Evolutionary conservation across 148 eudicot species (phyloP), one percentile per base, ranked within the genome.

Genomic region (Arctostaphylos glauca): DNA sequence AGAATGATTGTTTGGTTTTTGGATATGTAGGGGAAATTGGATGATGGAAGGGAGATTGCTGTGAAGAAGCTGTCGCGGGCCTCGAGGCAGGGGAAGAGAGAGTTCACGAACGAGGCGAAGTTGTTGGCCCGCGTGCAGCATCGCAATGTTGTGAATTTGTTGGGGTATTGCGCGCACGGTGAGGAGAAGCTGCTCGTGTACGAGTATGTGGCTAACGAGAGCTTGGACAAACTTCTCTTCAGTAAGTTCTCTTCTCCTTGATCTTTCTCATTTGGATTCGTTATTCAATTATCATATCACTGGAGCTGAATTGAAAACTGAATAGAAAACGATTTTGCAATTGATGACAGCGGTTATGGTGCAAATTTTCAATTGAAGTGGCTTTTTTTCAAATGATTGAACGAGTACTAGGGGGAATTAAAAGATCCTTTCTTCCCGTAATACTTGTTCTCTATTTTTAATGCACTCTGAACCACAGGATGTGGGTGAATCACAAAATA

Each of bases 41-140:
- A 77, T 13, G 98, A 96, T 89, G 99, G 99, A 66, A 94, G 95
- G 81, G 92, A 89, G 83, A 79, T 96, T 81, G 99, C 99, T 7
- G 98, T 96, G 78, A 96, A 96, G 91, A 93, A 82, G 92, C 83
- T 96, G 44, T 90, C 99, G 25, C 92, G 85, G 10, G 78, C 56
- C 77, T 96, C 99, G 38, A 84, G 87, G n/a, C 99, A 96, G 81
- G 99, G 99, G 56, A 95, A 86, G 77, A 91, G 31, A 80, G 98
- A 96, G 90, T 96, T 96, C 84, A 82, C n/a, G 68, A 96, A 94
- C 60, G 99, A 96, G 92, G 99, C 98, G 15, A 96, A 92, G 89
- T 83, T 94, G 78, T 70, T 96, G 72, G 91, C 93, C 3, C 91
- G 98, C 21, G 98, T 94, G 49, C 99, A 96, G 83, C 99, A 96